Conservation (phyloP, 2,329 filamentous ascomycete species). For the Malbranchea cinnamomea region DNA sequence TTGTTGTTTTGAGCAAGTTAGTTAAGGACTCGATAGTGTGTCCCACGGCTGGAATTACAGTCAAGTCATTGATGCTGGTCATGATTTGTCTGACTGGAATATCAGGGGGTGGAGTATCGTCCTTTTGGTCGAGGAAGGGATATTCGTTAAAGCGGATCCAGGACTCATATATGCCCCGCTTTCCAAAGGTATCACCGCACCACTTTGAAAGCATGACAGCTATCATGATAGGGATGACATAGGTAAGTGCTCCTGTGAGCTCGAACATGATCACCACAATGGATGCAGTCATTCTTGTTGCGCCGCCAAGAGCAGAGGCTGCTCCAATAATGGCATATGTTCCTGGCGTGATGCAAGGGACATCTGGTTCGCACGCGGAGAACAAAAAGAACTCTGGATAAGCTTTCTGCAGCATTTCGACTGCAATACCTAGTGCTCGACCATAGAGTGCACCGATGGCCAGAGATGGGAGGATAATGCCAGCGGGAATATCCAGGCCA, state of each 20-base stretch:
- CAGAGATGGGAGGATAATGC: constrained; percentile 91
- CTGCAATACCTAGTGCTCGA: constrained; percentile 72
- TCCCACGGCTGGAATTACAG: constrained; percentile 71
- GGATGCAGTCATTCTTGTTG: constrained; percentile 91
- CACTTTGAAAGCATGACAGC: constrained; percentile 97
- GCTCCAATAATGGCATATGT: constrained; percentile 95
- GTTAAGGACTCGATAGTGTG: constrained; percentile 70
- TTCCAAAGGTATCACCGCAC: constrained; percentile 90
- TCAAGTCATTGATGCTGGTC: constrained; percentile 81
- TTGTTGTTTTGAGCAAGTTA: constrained; percentile 54
- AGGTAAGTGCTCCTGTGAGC: constrained; percentile 86
- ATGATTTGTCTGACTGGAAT: constrained; percentile 77
- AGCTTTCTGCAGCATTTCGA: constrained; percentile 74
- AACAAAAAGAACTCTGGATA: constrained; percentile 69
- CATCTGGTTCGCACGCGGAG: constrained; percentile 65
- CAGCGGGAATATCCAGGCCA: constrained; percentile 83
- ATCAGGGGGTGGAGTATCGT: constrained; percentile 64
- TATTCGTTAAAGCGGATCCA: constrained; percentile 97
- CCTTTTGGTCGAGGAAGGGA: constrained; percentile 84
- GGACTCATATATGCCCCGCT: constrained; percentile 86
- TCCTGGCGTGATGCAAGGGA: constrained; percentile 79
- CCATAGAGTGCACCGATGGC: constrained; percentile 85
- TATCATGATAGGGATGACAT: constrained; percentile 97
- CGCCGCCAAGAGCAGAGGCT: constrained; percentile 81
- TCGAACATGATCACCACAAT: constrained; percentile 99